Evolutionary conservation across 768 basidiomycete species (phyloP).

Genomic region (Tulasnella calospora): DNA sequence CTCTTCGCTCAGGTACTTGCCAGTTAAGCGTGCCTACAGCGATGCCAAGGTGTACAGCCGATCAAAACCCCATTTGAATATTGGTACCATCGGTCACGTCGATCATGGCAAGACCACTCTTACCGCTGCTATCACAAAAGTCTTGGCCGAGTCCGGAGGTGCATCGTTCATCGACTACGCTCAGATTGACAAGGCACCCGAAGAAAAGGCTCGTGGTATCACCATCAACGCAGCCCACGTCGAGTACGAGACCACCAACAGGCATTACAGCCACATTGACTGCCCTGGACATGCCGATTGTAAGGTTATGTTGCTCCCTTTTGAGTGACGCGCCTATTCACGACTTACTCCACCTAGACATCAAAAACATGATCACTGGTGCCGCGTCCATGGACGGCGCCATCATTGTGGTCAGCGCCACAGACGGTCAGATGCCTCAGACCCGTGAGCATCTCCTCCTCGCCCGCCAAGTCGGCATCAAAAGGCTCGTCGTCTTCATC

Average conservation of each 20-base stretch:
- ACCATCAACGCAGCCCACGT: constrained; percentile 99
- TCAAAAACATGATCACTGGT: constrained; percentile 99
- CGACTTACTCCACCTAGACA: constrained; percentile 47
- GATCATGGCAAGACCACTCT: constrained; percentile 98
- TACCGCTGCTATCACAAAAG: constrained; percentile 93
- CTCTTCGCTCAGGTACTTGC: constrained; percentile 1
- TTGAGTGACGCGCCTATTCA: constrained; percentile 8
- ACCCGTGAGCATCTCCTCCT: constrained; percentile 97
- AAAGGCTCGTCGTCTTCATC: constrained; percentile 96
- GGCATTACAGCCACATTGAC: constrained; percentile 98
- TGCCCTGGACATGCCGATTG: constrained; percentile 94
- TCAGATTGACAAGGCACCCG: constrained; percentile 98
- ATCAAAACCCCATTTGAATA: constrained; percentile 87
- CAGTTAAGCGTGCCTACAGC: constrained; percentile 6
- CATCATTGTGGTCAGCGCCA: constrained; percentile 95
- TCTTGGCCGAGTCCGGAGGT: constrained; percentile 67
- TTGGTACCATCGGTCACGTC: constrained; percentile 92
- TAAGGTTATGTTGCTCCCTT: constrained; percentile 39
- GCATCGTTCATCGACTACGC: constrained; percentile 90
- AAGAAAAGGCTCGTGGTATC: constrained; percentile 99
- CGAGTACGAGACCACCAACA: constrained; percentile 85
- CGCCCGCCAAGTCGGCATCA: constrained; percentile 96
- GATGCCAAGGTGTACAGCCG: constrained; percentile 74
- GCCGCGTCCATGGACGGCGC: constrained; percentile 97
- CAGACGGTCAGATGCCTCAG: constrained; percentile 99